Percentiles rank a stretch among this genome's conserved stretches.
phyloP scores from a whole-genome alignment of 2,329 filamentous ascomycete genomes.

The Nemania bipapillata region DNA sequence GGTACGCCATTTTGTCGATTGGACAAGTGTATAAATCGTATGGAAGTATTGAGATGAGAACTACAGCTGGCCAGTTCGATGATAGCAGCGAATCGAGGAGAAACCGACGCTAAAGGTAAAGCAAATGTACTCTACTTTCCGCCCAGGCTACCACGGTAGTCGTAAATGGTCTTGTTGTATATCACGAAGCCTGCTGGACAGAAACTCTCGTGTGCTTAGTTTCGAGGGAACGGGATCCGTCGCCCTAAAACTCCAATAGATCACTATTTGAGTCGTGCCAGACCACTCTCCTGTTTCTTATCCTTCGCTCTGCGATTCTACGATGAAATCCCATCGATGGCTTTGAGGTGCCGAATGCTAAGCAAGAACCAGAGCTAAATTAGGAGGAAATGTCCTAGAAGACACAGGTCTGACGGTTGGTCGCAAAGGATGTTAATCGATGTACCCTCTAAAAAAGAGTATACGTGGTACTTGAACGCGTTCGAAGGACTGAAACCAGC shows the following conservation, averaged over 20 bases:
- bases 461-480: neutral
- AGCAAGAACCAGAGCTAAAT: slow-evolving; percentile 11
- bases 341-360: neutral
- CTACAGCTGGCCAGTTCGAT: neutral
- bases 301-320: slow-evolving; percentile 27
- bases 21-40: neutral
- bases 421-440: neutral
- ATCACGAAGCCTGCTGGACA: neutral
- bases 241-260: neutral
- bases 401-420: slow-evolving; percentile 27
- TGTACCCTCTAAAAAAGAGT: neutral
- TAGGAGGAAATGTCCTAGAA: slow-evolving; percentile 34
- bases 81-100: neutral
- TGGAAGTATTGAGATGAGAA: neutral
- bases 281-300: slow-evolving; percentile 34
- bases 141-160: neutral
- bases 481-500: slow-evolving; percentile 8
- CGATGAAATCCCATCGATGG: slow-evolving; percentile 35
- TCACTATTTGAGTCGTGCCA: slow-evolving; percentile 17
- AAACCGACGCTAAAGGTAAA: neutral
- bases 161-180: neutral
- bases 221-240: neutral
- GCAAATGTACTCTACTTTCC: neutral
- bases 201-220: neutral
- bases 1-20: slow-evolving; percentile 45